Base-by-base conservation (phyloP, 2,329 filamentous ascomycete species). In the Phoma sp. region DNA sequence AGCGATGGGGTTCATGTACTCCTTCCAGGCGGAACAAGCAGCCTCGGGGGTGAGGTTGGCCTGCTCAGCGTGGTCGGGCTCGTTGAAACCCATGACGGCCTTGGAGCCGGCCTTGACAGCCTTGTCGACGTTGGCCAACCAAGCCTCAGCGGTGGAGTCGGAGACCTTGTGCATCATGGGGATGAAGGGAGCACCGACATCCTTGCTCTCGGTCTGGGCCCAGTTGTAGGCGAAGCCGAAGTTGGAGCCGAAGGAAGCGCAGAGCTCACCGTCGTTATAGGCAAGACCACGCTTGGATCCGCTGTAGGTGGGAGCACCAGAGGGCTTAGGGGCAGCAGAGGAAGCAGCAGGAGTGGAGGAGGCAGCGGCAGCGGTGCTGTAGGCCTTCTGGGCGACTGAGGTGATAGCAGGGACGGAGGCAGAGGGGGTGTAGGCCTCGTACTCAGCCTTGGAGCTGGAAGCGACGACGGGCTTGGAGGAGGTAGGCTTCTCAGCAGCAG, bases 171-270 rank as follows among this genome's bases (percentile, higher is more conserved):
- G 72, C 60, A 72, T 68, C 57, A 70, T 89, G 59, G 90, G 89
- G 47, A 89, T 81, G 77, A 80, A 92, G 66, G 82, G 78, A 65
- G 87, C 67, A 17, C 73, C 69, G 14, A 80, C 76, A 32, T 77
- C 76, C 54, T 76, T 73, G 40, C 55, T 64, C 49, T 66, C 61
- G 32, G 59, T 54, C 23, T 67, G 61, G 37, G 76, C 85, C 88
- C 88, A 91, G 83, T 90, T 90, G 81, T 89, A 89, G 40, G 76
- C 81, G 85, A 87, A 91, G 33, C 76, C 74, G 67, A 84, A 80
- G 54, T 81, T 69, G 42, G 72, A 69, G 39, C 76, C 66, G 71
- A 90, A 87, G 59, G 74, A 65, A 48, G 78, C 74, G 70, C 83
- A 81, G 29, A 88, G 77, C 23, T 61, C 64, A 49, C 80, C 80